Evolutionary conservation across 2,329 filamentous ascomycete species (phyloP).

Genomic region (Harringtonia lauricola): DNA sequence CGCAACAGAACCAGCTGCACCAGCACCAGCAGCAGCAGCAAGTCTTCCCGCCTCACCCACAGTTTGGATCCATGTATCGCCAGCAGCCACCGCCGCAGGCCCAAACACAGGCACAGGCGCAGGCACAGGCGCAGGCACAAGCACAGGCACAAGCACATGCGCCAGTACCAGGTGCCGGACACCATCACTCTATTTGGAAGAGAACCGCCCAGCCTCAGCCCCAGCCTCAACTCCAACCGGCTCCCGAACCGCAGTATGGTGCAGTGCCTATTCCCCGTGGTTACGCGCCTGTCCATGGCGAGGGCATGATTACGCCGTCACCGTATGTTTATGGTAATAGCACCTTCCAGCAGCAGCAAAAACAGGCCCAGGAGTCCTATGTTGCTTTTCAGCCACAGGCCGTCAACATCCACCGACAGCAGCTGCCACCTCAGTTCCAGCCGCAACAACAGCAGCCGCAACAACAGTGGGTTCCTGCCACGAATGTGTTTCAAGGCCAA

Average conservation of each 20-base stretch:
- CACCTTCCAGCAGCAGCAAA: constrained; percentile 3
- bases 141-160: no score
- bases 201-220: no score
- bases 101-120: no score
- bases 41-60: no score
- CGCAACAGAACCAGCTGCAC: no score
- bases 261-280: constrained; percentile 25
- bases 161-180: no score
- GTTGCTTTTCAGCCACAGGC: neutral
- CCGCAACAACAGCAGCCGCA: neutral
- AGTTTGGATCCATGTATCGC: no score
- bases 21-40: no score
- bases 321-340: constrained; percentile 12
- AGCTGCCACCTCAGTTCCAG: neutral
- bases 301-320: constrained; percentile 19
- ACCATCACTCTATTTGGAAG: no score
- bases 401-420: neutral
- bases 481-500: neutral
- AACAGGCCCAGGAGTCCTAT: neutral
- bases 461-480: neutral
- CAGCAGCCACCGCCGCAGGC: constrained; percentile 1
- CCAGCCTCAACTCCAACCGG: neutral
- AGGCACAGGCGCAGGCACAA: no score
- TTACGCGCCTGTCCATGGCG: constrained; percentile 25
- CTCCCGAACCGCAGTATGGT: constrained; percentile 23